A percentile compares a stretch with the other conserved stretches of the same genome.
phyloP scores from a whole-genome alignment of 2,329 filamentous ascomycete species.

The Scedosporium apiospermum region DNA sequence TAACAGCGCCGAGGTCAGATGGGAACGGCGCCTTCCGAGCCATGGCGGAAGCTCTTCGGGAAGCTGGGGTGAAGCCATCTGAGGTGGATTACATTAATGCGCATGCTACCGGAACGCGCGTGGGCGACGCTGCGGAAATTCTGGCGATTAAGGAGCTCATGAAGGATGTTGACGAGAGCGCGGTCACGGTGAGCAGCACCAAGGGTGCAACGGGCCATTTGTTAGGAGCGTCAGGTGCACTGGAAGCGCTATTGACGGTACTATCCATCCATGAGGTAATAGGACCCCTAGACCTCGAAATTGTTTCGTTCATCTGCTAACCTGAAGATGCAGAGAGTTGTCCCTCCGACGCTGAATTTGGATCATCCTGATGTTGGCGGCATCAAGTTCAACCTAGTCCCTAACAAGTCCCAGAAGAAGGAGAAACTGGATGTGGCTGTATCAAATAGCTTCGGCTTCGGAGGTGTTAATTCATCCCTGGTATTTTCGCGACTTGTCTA shows the following conservation, averaged over 20 bases:
- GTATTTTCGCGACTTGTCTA: constrained; percentile 49
- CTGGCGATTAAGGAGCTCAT: constrained; percentile 70
- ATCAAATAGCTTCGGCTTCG: constrained; percentile 96
- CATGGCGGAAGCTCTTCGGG: constrained; percentile 74
- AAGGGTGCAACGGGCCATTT: constrained; percentile 91
- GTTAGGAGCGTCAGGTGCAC: constrained; percentile 79
- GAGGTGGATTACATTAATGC: constrained; percentile 89
- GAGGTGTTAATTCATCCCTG: constrained; percentile 86
- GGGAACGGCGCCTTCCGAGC: constrained; percentile 73
- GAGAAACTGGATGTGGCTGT: constrained; percentile 59
- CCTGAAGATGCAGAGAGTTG: constrained; percentile 47
- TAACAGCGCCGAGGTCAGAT: constrained; percentile 80
- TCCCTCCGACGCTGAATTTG: constrained; percentile 85
- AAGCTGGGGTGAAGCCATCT: constrained; percentile 58
- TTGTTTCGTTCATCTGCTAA: constrained; percentile 8
- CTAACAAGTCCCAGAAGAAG: constrained; percentile 59
- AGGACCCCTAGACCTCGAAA: constrained; percentile 10
- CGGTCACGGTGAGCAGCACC: constrained; percentile 82
- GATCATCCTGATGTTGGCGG: constrained; percentile 49
- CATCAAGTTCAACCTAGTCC: constrained; percentile 79
- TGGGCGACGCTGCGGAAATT: constrained; percentile 86
- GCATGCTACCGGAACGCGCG: constrained; percentile 78
- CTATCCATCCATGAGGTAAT: constrained; percentile 69
- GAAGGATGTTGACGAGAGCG: constrained; percentile 48
- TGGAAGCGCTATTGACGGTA: constrained; percentile 81